Evolutionary conservation across 192 early-diverging fungal genomes (phyloP).

Genomic region (Coemansia sp.): DNA sequence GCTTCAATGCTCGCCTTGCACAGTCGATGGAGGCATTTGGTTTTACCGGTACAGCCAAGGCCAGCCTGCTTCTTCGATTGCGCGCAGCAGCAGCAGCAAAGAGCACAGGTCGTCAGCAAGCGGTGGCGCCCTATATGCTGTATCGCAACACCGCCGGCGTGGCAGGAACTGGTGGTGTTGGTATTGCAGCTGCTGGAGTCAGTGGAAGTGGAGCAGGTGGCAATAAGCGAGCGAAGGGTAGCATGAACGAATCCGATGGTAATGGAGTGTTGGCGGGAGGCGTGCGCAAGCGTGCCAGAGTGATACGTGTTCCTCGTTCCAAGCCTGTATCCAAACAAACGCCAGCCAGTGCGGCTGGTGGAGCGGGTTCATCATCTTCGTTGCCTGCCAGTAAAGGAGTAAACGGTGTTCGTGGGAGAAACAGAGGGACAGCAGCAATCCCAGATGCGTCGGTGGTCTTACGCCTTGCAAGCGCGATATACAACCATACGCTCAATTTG

Average conservation of each 20-base stretch:
- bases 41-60: slow-evolving; percentile 42
- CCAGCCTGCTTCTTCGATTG: slow-evolving; percentile 43
- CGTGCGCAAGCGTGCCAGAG: slow-evolving; percentile 39
- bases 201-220: background rate
- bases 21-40: slow-evolving; percentile 56
- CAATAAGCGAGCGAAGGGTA: background rate
- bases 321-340: slow-evolving; percentile 18
- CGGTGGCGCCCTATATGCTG: slow-evolving; percentile 48
- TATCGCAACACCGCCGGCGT: slow-evolving; percentile 11
- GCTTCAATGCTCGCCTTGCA: slow-evolving; percentile 45
- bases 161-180: background rate
- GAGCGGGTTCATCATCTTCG: background rate
- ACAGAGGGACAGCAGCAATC: slow-evolving; percentile 2
- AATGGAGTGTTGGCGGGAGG: slow-evolving; percentile 1
- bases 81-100: slow-evolving; percentile 50
- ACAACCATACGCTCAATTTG: slow-evolving; percentile 50
- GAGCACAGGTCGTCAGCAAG: slow-evolving; percentile 47
- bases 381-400: background rate
- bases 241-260: slow-evolving; percentile 6
- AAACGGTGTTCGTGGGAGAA: slow-evolving; percentile 5
- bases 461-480: slow-evolving; percentile 50
- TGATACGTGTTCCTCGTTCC: slow-evolving; percentile 32
- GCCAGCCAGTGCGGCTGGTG: background rate
- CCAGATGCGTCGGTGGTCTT: slow-evolving; percentile 44
- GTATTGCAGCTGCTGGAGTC: background rate